Conservation (phyloP, 768 basidiomycete species). For the Kwoniella mangroviensis region DNA sequence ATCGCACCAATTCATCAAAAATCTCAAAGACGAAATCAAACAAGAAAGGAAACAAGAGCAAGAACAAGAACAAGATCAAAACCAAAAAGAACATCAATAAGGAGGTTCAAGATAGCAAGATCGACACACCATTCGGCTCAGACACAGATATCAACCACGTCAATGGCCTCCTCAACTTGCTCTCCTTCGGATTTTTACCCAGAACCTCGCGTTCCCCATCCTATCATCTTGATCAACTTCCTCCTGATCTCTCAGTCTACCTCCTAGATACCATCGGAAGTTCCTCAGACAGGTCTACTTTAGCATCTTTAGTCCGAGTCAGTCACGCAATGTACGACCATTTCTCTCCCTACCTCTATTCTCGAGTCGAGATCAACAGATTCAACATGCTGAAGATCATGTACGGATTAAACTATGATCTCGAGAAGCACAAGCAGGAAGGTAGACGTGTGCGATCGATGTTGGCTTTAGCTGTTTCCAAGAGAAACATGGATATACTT, state of each 20-base stretch:
- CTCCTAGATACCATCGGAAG: background rate
- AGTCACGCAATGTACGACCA: background rate
- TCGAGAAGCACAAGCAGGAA: no score
- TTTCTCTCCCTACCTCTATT: background rate
- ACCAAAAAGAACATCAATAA: background rate
- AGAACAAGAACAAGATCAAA: background rate
- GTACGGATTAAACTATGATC: background rate
- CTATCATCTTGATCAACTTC: background rate
- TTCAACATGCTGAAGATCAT: background rate
- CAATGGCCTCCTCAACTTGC: no score
- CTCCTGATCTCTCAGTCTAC: background rate
- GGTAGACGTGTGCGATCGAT: no score
- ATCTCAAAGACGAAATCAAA: background rate
- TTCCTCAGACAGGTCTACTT: background rate
- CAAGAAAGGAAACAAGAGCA: background rate
- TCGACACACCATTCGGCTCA: no score
- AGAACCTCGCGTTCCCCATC: no score
- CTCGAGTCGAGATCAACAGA: background rate
- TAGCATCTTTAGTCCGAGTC: background rate
- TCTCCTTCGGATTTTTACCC: no score
- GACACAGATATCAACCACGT: no score
- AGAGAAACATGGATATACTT: no score
- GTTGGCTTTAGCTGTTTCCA: no score
- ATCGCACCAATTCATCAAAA: background rate
- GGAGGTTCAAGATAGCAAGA: no score